A percentile compares a stretch with the other conserved stretches of the same genome.
phyloP scores from a whole-genome alignment of 129 eudicot species.

The Apium graveolens region DNA sequence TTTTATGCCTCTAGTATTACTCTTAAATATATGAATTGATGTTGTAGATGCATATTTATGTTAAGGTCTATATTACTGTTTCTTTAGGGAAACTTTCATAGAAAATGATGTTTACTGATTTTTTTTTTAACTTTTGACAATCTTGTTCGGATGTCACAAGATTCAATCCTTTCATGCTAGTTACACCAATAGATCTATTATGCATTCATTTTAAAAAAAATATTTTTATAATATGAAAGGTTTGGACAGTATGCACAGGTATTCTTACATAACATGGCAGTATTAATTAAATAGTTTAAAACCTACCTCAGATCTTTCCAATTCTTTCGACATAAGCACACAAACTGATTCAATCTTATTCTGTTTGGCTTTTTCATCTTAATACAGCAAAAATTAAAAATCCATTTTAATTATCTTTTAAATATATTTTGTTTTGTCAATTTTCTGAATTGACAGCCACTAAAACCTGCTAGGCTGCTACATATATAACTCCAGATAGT shows the following conservation, averaged over 20 bases:
- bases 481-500: background rate
- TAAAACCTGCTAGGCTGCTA: background rate
- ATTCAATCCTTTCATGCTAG: background rate
- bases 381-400: background rate
- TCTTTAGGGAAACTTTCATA: too few species aligned
- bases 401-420: background rate
- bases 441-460: background rate
- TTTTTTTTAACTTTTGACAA: background rate
- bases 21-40: too few species aligned
- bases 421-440: background rate
- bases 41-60: too few species aligned
- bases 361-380: conserved; percentile 15
- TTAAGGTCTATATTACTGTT: too few species aligned
- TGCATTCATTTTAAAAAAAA: background rate
- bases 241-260: background rate
- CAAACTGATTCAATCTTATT: conserved; percentile 29
- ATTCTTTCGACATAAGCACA: conserved; percentile 34
- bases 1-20: too few species aligned
- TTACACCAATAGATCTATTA: conserved; percentile 13
- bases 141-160: background rate
- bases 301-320: conserved; percentile 37
- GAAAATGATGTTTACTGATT: background rate
- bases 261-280: background rate
- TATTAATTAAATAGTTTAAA: conserved; percentile 4
- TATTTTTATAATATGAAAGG: background rate